These are phyloP conservation scores for Diaporthe australafricana DNA, from an alignment of 2,329 filamentous ascomycete species.

Conservation along the genomic window DNA sequence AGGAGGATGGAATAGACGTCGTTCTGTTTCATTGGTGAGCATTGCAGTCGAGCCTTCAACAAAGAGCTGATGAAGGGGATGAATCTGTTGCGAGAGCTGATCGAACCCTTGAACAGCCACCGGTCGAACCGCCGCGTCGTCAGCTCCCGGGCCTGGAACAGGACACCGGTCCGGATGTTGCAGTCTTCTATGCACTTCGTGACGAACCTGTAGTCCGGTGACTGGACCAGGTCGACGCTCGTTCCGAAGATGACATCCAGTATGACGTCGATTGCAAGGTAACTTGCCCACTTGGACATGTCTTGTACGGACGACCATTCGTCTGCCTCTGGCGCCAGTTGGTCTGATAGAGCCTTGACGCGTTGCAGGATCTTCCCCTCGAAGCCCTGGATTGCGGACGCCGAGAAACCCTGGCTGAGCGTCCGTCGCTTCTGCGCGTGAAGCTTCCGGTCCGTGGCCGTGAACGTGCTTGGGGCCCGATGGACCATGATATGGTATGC, in stretches of 20 bases:
- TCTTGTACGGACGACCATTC: slow-evolving; percentile 5
- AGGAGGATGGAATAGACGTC: slow-evolving; percentile 8
- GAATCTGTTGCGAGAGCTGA: slow-evolving; percentile 21
- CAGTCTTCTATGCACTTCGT: slow-evolving; percentile 20
- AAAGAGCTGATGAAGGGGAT: slow-evolving; percentile 1
- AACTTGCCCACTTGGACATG: slow-evolving; percentile 8
- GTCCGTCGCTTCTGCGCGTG: slow-evolving; percentile 14
- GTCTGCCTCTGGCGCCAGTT: neutral
- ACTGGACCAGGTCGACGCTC: neutral
- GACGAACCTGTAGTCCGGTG: slow-evolving; percentile 5
- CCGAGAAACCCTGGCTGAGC: slow-evolving; percentile 11
- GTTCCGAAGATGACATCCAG: neutral
- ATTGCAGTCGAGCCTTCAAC: neutral
- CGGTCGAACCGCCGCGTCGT: slow-evolving; percentile 15
- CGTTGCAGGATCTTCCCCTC: slow-evolving; percentile 8
- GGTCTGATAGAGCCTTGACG: neutral
- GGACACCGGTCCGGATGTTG: slow-evolving; percentile 5
- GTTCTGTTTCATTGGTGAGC: neutral
- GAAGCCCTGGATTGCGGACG: slow-evolving; percentile 9
- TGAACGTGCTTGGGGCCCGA: slow-evolving; percentile 13
- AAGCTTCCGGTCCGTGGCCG: slow-evolving; percentile 6
- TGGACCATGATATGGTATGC: slow-evolving; percentile 18
- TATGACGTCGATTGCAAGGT: slow-evolving; percentile 5
- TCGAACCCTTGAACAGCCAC: slow-evolving; percentile 4
- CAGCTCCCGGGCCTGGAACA: slow-evolving; percentile 12